Evolutionary conservation across 2,329 filamentous ascomycete species (phyloP), one percentile per base, ranked within the genome.

Genomic region (Hymenoscyphus albidus): DNA sequence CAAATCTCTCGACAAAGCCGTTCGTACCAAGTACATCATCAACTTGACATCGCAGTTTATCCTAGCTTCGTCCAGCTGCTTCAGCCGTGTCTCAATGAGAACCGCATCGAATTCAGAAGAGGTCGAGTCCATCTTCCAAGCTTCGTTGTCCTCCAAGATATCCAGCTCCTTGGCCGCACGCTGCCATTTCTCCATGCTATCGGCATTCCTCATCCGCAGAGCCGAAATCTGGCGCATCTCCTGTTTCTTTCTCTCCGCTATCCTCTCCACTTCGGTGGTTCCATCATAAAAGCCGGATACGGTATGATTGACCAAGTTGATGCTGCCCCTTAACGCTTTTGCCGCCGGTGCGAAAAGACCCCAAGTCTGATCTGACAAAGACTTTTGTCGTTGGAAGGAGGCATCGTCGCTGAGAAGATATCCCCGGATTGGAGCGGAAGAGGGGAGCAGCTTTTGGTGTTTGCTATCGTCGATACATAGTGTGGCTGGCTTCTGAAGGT

Each of bases 11-110:
- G 89, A 92, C 59, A 97, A 78, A 1, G 90, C 83, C 0, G 92
- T 96, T 35, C 93, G 87, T 44, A 97, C 82, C 44, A 95, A 81
- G 73, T 92, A 88, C 73, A 95, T 82, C 89, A 97, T 95, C 63
- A 83, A 82, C 67, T 83, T 84, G 62, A 92, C 83, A 76, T 97
- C 91, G 69, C 87, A 86, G 68, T 83, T 88, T 12, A 82, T 80
- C 5, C 90, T 85, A 16, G 92, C 93, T 12, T 89, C 83, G 69
- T 96, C 89, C 65, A 97, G 82, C 69, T 92, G 86, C 62, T 81
- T 79, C 55, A 96, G 79, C n/a, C 91, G 87, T 39, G 83, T 80
- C 68, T 88, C 81, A 54, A 97, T 85, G 9, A 96, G 79, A 0
- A 80, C 79, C 0, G 86, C 83, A 71, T 94, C 86, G n/a, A 83